Base-by-base conservation (phyloP, 148 eudicot genomes). In the Chenopodium suecicum region DNA sequence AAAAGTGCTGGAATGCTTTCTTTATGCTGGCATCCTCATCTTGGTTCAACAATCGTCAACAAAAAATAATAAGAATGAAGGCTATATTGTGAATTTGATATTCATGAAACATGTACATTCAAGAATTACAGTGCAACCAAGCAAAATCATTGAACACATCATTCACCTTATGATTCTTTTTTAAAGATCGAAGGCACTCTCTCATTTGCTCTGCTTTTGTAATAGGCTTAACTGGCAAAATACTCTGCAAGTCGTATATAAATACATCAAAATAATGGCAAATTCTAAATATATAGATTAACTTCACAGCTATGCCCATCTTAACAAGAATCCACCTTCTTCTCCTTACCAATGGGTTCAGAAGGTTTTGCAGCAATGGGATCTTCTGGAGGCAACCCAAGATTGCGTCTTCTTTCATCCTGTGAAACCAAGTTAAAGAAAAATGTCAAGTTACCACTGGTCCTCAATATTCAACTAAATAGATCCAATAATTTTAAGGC, bases 391-490 rank as follows among this genome's bases (percentile, higher is more conserved):
- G 99, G 94, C 88, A 97, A 92, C 73, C 99, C 99, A 85, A 94
- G 97, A 82, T 94, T 97, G 81, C 99, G 85, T 70, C 99, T 91
- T 87, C 99, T 92, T 86, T 97, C 99, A 25, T 98, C 99, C 99
- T 94, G 85, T 73, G 71, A 67, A 68, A 84, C 60, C 54, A 82
- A 34, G 37, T 64, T 16, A 64, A 48, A 68, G 12, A 0, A 23
- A 80, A 12, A 9, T 34, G 6, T 29, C 65, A 8, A 16, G 4
- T 41, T 62, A 62, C 25, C 46, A 72, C 72, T 64, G 22, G 32
- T 34, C 22, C 4, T 48, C 44, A 11, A 31, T 19, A n/a, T 44
- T 31, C 20, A 37, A 52, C 41, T 2, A 11, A 63, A 12, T 19
- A 41, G 65, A 66, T 17, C 64, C 48, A 70, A n/a, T 22, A 71